phyloP scores from a whole-genome alignment of 257 asterid genomes.

The Cynanchum wilfordii region DNA sequence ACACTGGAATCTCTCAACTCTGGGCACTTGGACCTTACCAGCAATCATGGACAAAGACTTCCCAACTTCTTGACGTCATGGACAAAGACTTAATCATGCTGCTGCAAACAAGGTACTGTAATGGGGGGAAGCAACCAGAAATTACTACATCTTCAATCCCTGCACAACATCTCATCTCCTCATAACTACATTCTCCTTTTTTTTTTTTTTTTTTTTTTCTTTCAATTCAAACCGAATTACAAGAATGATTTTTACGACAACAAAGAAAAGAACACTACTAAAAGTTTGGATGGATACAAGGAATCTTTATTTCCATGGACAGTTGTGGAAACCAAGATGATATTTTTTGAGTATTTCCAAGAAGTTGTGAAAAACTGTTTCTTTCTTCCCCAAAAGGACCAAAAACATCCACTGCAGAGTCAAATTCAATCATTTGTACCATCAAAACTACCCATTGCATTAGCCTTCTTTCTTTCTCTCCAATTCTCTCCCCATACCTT shows the following conservation, averaged over 20 bases:
- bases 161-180: conserved; percentile 8
- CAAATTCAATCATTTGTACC: conserved; percentile 35
- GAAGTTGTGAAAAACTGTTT: conserved; percentile 3
- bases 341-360: conserved; percentile 8
- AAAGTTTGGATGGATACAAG: conserved; percentile 15
- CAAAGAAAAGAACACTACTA: conserved; percentile 6
- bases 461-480: conserved; percentile 55
- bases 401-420: too few relatives aligned
- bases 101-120: conserved; percentile 15
- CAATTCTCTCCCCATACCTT: conserved; percentile 92
- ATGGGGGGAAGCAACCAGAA: conserved; percentile 4
- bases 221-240: conserved; percentile 27
- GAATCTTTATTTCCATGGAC: conserved; percentile 16
- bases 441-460: conserved; percentile 53
- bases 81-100: conserved; percentile 1
- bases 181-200: conserved; percentile 1
- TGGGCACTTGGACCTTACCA: neutral
- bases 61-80: conserved; percentile 1
- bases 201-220: too few relatives aligned
- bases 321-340: conserved; percentile 11
- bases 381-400: neutral
- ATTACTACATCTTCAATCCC: conserved; percentile 13
- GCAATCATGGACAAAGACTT: neutral
- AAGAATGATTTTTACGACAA: conserved; percentile 23
- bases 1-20: neutral